phyloP scores from a whole-genome alignment of 345 rosid genomes.

The Clarkia xantiana region DNA sequence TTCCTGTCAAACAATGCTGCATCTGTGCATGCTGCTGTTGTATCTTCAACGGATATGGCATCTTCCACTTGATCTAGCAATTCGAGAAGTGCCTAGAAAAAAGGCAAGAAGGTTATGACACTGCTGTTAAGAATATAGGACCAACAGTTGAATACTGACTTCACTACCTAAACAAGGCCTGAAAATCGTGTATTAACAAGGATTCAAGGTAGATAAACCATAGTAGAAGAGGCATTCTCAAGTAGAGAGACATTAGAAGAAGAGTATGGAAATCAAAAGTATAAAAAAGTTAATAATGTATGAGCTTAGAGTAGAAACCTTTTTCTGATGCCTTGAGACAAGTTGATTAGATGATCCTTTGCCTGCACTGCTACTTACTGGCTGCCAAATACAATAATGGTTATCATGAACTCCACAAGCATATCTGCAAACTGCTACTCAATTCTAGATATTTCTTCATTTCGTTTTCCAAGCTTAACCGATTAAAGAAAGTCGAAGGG shows the following conservation, averaged over 20 bases:
- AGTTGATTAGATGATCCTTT: slow-evolving; percentile 26
- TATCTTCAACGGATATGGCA: slow-evolving; percentile 62
- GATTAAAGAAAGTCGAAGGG: too few relatives aligned
- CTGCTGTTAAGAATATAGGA: not conserved
- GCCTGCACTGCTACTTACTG: slow-evolving; percentile 22
- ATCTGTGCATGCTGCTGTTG: slow-evolving; percentile 20
- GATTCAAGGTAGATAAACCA: too few relatives aligned
- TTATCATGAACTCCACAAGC: not conserved
- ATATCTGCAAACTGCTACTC: too few relatives aligned
- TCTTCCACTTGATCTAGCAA: slow-evolving; percentile 90
- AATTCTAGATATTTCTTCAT: too few relatives aligned
- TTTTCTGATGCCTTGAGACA: slow-evolving; percentile 52
- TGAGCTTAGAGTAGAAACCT: slow-evolving; percentile 27
- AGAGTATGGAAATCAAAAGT: not conserved
- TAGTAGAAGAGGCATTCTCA: too few relatives aligned
- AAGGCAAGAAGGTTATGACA: slow-evolving; percentile 5
- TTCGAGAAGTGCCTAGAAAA: slow-evolving; percentile 64
- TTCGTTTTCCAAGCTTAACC: too few relatives aligned
- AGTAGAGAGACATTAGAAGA: not conserved
- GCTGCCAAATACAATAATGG: slow-evolving; percentile 21
- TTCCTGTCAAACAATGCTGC: slow-evolving; percentile 16
- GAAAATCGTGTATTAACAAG: too few relatives aligned
- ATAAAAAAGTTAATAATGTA: not conserved
- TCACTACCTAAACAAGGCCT: too few relatives aligned
- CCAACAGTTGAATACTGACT: too few relatives aligned